Evolutionary conservation across 2,329 filamentous ascomycete species (phyloP), one percentile per base, ranked within the genome.

Genomic region (Curvularia sp.): DNA sequence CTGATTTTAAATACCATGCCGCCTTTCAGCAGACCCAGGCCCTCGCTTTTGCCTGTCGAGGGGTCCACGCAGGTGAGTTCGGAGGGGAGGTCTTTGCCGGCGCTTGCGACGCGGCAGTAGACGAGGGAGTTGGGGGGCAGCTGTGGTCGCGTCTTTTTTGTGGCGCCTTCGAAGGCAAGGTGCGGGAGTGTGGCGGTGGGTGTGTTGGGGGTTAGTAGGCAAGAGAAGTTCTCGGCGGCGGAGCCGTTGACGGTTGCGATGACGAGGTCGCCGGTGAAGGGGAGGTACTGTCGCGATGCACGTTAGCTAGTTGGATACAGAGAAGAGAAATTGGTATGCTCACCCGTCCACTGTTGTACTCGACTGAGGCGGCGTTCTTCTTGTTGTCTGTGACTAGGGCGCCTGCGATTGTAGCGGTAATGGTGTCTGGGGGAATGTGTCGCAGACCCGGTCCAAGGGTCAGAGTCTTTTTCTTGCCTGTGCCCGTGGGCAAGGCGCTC

Each of bases 1-100:
- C 90, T 94, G 31, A 98, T 83, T 62, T 87, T 82, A 71, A 93
- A 97, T 26, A 96, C 79, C 90, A 96, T 97, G 12, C 95, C 95
- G 8, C 89, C 92, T 3, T 84, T 87, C 51, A 99, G 79, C 6
- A 91, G 91, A 0, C 95, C 95, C 15, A 98, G 82, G 0, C 94
- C 94, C 47, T 97, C 93, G 1, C 90, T 85, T 72, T 96, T 97
- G 26, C 94, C 94, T 0, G 93, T 97, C 1, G 89, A 85, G 0
- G 91, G 84, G 62, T 93, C 92, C 44, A 96, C 89, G 76, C 95
- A 98, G 71, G 96, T 92, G 44, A 99, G 82, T 79, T 98, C 95
- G 0, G 92, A 85, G 72, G 97, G 92, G 80, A 93, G 92, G 48
- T 77, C 70, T 47, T 66, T 69, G 41, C 67, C 66, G 18, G 91